phyloP scores from a whole-genome alignment of 208 protist species.

The Leishmania aethiopica region DNA sequence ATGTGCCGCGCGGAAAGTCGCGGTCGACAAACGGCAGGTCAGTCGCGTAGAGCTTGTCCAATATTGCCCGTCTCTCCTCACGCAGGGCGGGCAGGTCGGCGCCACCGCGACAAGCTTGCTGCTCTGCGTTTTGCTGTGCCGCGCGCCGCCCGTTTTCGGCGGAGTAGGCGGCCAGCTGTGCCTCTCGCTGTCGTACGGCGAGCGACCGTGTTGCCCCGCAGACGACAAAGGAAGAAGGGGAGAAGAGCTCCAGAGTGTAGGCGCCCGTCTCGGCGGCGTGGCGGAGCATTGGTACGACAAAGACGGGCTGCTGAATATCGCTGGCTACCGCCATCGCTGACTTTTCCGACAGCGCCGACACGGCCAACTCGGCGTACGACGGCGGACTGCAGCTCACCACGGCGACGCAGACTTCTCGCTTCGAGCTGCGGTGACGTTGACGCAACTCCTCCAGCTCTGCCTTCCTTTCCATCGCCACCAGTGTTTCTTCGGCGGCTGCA shows the following conservation, averaged over 20 bases:
- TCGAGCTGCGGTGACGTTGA: conserved; percentile 35
- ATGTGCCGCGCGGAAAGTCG: conserved; percentile 81
- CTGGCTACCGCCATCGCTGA: conserved; percentile 32
- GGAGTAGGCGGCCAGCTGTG: conserved; percentile 23
- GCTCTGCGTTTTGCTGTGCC: conserved; percentile 3
- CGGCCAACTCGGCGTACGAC: conserved; percentile 39
- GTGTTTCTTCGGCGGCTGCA: background rate
- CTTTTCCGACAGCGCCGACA: conserved; percentile 32
- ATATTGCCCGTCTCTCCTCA: conserved; percentile 40
- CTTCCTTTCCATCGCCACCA: conserved; percentile 16
- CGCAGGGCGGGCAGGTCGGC: conserved; percentile 19
- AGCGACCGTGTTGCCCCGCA: conserved; percentile 34
- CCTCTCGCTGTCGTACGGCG: conserved; percentile 46
- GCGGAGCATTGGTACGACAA: conserved; percentile 64
- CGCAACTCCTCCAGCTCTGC: conserved; percentile 49
- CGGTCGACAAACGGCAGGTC: conserved; percentile 65
- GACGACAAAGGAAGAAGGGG: conserved; percentile 50
- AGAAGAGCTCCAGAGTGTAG: conserved; percentile 76
- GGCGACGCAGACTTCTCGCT: conserved; percentile 50
- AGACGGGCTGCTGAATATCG: conserved; percentile 36
- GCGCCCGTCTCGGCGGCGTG: conserved; percentile 56
- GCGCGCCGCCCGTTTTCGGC: conserved; percentile 28
- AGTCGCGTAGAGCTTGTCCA: conserved; percentile 43
- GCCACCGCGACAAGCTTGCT: background rate
- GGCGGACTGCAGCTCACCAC: conserved; percentile 47